Conservation (phyloP, 306 rosid species). For the Trifolium subterraneum region DNA sequence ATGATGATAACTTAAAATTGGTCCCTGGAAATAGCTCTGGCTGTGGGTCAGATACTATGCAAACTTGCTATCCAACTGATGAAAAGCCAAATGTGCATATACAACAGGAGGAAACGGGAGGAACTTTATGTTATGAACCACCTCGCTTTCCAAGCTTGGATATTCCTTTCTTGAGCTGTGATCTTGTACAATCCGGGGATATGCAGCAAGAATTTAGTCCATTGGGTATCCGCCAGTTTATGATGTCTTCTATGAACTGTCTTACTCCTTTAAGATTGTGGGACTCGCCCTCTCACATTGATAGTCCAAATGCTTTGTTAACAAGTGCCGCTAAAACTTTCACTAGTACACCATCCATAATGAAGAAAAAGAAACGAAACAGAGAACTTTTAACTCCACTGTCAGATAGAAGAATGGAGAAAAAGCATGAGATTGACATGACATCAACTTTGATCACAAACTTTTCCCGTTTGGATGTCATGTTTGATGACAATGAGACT, state of each 20-base stretch:
- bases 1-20: conserved; percentile 66
- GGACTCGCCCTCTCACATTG: conserved; percentile 80
- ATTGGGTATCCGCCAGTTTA: conserved; percentile 90
- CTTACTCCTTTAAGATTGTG: conserved; percentile 90
- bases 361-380: conserved; percentile 92
- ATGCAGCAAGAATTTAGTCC: conserved; percentile 99
- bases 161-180: conserved; percentile 94
- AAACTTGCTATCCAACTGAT: conserved; percentile 51
- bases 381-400: conserved; percentile 86
- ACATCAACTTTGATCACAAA: conserved; percentile 64
- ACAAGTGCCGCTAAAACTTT: conserved; percentile 94
- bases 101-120: conserved; percentile 70
- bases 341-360: conserved; percentile 81
- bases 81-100: conserved; percentile 48
- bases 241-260: conserved; percentile 90
- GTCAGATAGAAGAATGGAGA: conserved; percentile 80
- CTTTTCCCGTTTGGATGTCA: conserved; percentile 84
- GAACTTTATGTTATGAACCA: conserved; percentile 87
- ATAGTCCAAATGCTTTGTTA: conserved; percentile 84
- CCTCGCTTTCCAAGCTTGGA: conserved; percentile 96
- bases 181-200: conserved; percentile 80
- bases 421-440: conserved; percentile 72
- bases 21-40: conserved; percentile 74
- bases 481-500: conserved; percentile 66
- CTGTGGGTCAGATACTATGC: conserved; percentile 52